Evolutionary conservation across 495 filamentous ascomycete genomes (phyloP), one percentile per base, ranked within the genome.

Genomic region (Penicillium subrubescens): DNA sequence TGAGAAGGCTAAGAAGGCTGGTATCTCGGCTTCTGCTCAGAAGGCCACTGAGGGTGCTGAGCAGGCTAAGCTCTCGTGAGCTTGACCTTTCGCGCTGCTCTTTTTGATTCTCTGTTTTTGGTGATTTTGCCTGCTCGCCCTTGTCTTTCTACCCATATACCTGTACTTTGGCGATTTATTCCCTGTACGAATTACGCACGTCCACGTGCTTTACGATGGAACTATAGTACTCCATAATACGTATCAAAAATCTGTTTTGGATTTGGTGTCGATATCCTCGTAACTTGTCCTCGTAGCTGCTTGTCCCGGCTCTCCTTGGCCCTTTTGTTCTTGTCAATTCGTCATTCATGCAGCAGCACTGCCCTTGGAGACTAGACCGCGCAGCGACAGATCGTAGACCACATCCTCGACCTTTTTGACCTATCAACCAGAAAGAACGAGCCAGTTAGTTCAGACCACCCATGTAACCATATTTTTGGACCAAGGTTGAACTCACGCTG

Each of bases 371-470:
- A 96, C 83, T 63, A 98, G 75, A 68, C 94, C 94, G 58, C 94
- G 85, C 73, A 98, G 77, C 6, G 90, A 92, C 33, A 99, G 81
- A 73, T 99, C 95, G 70, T 99, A 99, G 19, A 96, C 93, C 23
- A 99, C 93, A 77, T 99, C 95, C 81, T 99, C 95, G 41, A 96
- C 92, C 79, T 97, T 97, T 83, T 98, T 98, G 52, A 92, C 83
- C 87, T 89, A 65, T 62, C 65, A 29, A 57, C n/a, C 51, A 3
- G 34, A 21, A 53, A 33, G 52, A 65, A 5, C 1, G 8, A 41
- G 25, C 14, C 15, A 70, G 60, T 53, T 31, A 57, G 53, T 41
- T 14, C 25, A 0, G 10, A 59, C n/a, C 1, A n/a, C 25, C 12
- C 19, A 1, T 39, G 8, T 23, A 17, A 2, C 17, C 21, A 11